Evolutionary conservation across 1,139 yeast species (phyloP), one percentile per base, ranked within the genome.

Genomic region (Hyphopichia wangnamkhiaoensis): DNA sequence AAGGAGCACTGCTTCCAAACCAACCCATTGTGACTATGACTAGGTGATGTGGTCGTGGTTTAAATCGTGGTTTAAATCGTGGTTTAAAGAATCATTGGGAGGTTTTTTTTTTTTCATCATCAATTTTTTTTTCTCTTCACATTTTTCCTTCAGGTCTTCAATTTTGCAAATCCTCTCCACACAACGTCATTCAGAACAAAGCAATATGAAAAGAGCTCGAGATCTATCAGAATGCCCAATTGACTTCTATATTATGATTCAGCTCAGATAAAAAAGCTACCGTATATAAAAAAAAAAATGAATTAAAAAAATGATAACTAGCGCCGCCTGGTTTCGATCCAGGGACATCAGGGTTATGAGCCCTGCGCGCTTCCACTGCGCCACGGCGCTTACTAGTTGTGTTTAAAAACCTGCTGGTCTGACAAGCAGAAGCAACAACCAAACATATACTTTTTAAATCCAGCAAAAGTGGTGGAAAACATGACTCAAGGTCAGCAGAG

Each of bases 331-430:
- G 95, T 86, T 84, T 86, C 95, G 95, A 86, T 86, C 95, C 91
- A 74, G 80, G 91, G 95, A 84, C 95, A 82, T 86, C 93, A 84
- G 94, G 94, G 95, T 86, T 86, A 86, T 86, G 90, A 83, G 90
- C 90, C 90, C 93, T 83, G 91, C 91, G 91, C 93, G 93, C 93
- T 85, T 84, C 94, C 94, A 80, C 93, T 85, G 93, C 93, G 93
- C 90, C 90, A 84, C 86, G 76, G 79, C 83, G 84, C 84, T 65
- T n/a, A 26, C 39, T 42, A 24, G 39, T 40, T 15, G n/a, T n/a
- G n/a, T n/a, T 5, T 13, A 15, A 19, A 12, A 19, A 6, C 5
- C n/a, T 8, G n/a, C n/a, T 26, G 29, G n/a, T 18, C 9, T 27
- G 31, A 5, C 18, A 10, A 5, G n/a, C 31, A 10, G n/a, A 10